phyloP scores from a whole-genome alignment of 176 grass and related monocot genomes.

The Cymbopogon citratus region DNA sequence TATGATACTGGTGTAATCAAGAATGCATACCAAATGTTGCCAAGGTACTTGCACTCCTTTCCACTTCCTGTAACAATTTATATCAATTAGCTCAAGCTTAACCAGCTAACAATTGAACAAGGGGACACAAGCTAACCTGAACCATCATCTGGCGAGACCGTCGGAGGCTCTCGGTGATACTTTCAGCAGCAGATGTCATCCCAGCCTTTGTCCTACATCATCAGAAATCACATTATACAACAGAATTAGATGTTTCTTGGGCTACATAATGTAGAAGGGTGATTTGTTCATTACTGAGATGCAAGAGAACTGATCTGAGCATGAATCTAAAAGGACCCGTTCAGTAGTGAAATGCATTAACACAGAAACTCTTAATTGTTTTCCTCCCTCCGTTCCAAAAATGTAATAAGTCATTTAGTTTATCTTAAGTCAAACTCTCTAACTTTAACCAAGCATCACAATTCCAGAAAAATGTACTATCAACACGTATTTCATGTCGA shows the following conservation, averaged over 20 bases:
- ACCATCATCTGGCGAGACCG: constrained; percentile 81
- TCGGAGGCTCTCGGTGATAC: constrained; percentile 87
- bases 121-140: constrained; percentile 52
- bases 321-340: neutral
- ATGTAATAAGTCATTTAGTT: neutral
- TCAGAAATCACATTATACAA: neutral
- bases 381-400: neutral
- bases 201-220: constrained; percentile 80
- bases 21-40: constrained; percentile 66
- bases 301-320: neutral
- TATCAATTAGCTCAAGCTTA: neutral
- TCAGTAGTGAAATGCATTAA: neutral
- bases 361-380: neutral
- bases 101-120: neutral
- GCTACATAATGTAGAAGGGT: neutral
- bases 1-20: neutral
- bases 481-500: neutral
- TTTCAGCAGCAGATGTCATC: constrained; percentile 89
- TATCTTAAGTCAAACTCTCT: neutral
- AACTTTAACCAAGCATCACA: neutral
- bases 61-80: constrained; percentile 37
- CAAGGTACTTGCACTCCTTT: constrained; percentile 75
- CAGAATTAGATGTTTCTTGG: neutral
- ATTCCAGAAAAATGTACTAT: neutral
- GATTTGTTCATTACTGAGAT: neutral